phyloP scores from a whole-genome alignment of 2,329 filamentous ascomycete species.

The Thielaviopsis ethacetica region DNA sequence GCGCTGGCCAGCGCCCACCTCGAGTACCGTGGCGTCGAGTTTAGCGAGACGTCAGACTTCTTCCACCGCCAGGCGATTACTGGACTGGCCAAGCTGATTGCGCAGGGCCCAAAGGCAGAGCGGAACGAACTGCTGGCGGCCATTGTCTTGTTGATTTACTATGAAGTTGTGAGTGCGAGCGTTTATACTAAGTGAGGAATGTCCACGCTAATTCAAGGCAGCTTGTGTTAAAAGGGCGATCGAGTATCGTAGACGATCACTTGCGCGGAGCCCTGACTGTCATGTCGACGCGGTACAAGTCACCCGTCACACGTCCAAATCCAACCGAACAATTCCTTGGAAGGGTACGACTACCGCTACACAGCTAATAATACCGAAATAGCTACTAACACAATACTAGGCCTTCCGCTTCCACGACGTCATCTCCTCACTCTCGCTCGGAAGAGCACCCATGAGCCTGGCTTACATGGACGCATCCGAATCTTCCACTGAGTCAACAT shows the following conservation, averaged over 20 bases:
- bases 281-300: conserved; percentile 24
- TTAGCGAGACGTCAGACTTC: conserved; percentile 37
- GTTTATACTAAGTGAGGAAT: neutral
- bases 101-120: conserved; percentile 31
- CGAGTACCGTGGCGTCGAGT: conserved; percentile 43
- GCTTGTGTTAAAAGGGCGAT: conserved; percentile 43
- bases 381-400: conserved; percentile 19
- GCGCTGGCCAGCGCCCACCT: conserved; percentile 73
- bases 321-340: conserved; percentile 42
- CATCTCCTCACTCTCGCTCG: conserved; percentile 44
- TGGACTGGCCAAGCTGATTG: conserved; percentile 39
- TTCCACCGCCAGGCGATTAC: conserved; percentile 45
- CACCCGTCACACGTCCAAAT: conserved; percentile 23
- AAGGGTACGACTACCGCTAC: conserved; percentile 24
- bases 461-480: conserved; percentile 30
- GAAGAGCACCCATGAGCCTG: conserved; percentile 33
- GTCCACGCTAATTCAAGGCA: conserved; percentile 16
- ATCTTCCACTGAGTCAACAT: conserved; percentile 27
- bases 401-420: conserved; percentile 51
- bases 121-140: conserved; percentile 42
- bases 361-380: neutral
- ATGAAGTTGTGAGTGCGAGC: conserved; percentile 37
- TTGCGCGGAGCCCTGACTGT: conserved; percentile 46
- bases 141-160: conserved; percentile 46
- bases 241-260: conserved; percentile 44